Evolutionary conservation across 176 grass and related monocot species (phyloP).

Genomic region (Oryza meyeriana): DNA sequence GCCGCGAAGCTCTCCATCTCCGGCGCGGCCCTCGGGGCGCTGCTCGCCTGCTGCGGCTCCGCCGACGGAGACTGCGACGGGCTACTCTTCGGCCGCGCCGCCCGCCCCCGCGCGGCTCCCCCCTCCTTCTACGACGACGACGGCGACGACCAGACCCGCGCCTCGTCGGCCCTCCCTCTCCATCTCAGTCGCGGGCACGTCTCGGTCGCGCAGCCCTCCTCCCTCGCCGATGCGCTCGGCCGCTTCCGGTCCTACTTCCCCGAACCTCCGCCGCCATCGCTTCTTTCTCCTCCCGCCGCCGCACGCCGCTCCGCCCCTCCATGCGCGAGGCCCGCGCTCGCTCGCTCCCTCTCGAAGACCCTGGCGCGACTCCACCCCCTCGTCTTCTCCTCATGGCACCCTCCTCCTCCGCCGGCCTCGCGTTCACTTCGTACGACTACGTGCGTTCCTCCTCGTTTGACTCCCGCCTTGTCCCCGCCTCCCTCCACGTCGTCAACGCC

Average conservation of each 20-base stretch:
- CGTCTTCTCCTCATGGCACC: neutral
- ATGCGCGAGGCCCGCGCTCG: slow-evolving; percentile 51
- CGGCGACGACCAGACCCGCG: neutral
- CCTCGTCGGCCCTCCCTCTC: slow-evolving; percentile 28
- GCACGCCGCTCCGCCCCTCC: slow-evolving; percentile 40
- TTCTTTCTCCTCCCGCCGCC: slow-evolving; percentile 51
- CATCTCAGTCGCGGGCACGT: slow-evolving; percentile 26
- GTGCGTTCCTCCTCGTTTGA: slow-evolving; percentile 43
- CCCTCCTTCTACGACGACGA: slow-evolving; percentile 21
- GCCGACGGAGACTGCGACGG: slow-evolving; percentile 41
- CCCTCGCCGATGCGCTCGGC: slow-evolving; percentile 46
- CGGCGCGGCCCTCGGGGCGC: slow-evolving; percentile 32
- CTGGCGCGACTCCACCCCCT: neutral
- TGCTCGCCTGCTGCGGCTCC: slow-evolving; percentile 39
- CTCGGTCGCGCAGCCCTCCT: slow-evolving; percentile 12
- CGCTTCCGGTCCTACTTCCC: slow-evolving; percentile 17
- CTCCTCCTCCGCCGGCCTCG: neutral
- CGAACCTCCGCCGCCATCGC: slow-evolving; percentile 2
- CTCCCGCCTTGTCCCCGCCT: slow-evolving; percentile 20
- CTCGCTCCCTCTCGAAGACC: slow-evolving; percentile 29
- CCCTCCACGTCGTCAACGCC: slow-evolving; percentile 45
- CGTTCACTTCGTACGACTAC: slow-evolving; percentile 15
- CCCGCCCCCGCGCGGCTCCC: slow-evolving; percentile 12
- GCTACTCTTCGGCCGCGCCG: slow-evolving; percentile 37
- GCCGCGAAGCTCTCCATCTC: slow-evolving; percentile 43